Base-by-base conservation (phyloP, 2,329 filamentous ascomycete genomes). In the Colletotrichum kahawae region DNA sequence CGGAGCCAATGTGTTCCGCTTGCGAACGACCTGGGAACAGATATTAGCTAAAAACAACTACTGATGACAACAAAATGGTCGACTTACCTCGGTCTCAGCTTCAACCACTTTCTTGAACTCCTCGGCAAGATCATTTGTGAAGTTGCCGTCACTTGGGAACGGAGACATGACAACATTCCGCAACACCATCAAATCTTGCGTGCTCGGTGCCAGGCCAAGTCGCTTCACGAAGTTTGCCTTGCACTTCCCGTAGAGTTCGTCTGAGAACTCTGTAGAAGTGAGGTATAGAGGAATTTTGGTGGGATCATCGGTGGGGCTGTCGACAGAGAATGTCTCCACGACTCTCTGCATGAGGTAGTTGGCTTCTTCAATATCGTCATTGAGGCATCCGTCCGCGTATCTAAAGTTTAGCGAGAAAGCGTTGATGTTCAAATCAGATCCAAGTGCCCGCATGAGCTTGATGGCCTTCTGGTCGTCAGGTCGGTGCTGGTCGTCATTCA, bases 91-190 rank as follows among this genome's bases (percentile, higher is more conserved):
- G 0, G 48, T 67, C 64, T 86, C 84, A 1, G 80, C 69, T 4
- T 75, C 73, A 12, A 84, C 82, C 1, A 80, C 78, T 0, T 81
- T 48, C 56, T 81, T 79, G 33, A 87, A 82, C 21, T 80, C 80
- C 0, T 72, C 57, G 10, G 84, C 85, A 10, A 88, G 68, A 3
- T 82, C 80, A 14, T 79, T 79, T 48, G 87, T 82, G 75, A 88
- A 87, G 56, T 83, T 81, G 1, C 79, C 79, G 18, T 84, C 82
- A 3, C 84, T 84, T 0, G 85, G 84, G 59, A 85, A 87, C 1
- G 86, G 85, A 7, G 83, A 86, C 87, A 89, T 89, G 38, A 87
- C 85, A 0, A 88, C 87, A 31, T 88, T 89, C 10, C 86, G 82
- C 10, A 89, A 65, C 2, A 88, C 86, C 75, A 87, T 85, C 3